A percentile compares a stretch with the other conserved stretches of the same genome.
These are phyloP conservation scores for Cardamine occulta DNA, from an alignment of 345 rosid genomes.

Conservation along the genomic window DNA sequence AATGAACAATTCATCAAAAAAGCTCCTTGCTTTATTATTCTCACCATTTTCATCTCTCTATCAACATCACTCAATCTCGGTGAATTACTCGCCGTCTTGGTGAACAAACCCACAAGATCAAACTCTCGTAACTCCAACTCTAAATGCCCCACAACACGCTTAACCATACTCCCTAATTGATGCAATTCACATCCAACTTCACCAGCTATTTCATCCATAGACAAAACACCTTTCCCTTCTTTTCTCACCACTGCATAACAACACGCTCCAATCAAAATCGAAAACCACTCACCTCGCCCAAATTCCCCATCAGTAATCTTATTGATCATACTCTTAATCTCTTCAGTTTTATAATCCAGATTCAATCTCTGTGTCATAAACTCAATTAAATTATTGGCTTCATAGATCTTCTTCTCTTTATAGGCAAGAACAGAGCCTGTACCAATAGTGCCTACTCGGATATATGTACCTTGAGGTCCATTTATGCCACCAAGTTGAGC, in stretches of 20 bases:
- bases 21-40: conserved; percentile 64
- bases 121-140: conserved; percentile 54
- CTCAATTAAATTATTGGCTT: conserved; percentile 57
- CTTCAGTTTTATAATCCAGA: conserved; percentile 32
- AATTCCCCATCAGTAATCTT: conserved; percentile 69
- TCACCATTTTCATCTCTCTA: conserved; percentile 45
- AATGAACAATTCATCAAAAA: conserved; percentile 73
- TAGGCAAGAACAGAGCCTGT: conserved; percentile 53
- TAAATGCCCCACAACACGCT: conserved; percentile 64
- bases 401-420: conserved; percentile 64
- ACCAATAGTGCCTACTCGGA: conserved; percentile 66
- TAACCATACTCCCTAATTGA: conserved; percentile 72
- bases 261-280: conserved; percentile 69
- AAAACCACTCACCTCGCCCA: conserved; percentile 74
- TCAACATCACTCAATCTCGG: conserved; percentile 44
- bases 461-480: conserved; percentile 64
- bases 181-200: conserved; percentile 58
- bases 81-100: conserved; percentile 46
- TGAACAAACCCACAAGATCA: conserved; percentile 60
- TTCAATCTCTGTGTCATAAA: conserved; percentile 43
- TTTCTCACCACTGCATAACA: conserved; percentile 58
- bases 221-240: conserved; percentile 50
- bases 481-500: conserved; percentile 48
- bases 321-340: conserved; percentile 47
- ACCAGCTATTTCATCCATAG: conserved; percentile 54